phyloP scores from a whole-genome alignment of 495 filamentous ascomycete genomes.

The Aspergillus sclerotiicarbonarius region DNA sequence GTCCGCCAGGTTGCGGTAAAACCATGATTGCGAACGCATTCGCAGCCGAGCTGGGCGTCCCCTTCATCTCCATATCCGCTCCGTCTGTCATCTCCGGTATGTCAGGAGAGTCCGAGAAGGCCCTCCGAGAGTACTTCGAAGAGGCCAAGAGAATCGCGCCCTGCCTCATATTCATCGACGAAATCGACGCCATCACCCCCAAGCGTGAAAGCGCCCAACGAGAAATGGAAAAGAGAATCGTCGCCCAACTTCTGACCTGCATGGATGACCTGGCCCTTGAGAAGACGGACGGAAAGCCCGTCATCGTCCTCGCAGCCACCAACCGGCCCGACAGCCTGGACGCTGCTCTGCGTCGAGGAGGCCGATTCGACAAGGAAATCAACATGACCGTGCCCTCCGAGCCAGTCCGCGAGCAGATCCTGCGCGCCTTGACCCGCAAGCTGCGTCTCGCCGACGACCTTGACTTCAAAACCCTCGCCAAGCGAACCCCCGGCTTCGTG shows the following conservation, averaged over 20 bases:
- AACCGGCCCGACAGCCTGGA: constrained; percentile 91
- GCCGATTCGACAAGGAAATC: constrained; percentile 90
- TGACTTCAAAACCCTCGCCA: constrained; percentile 76
- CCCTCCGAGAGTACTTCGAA: constrained; percentile 84
- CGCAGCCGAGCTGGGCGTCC: constrained; percentile 78
- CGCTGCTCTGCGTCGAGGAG: constrained; percentile 79
- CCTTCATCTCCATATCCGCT: constrained; percentile 85
- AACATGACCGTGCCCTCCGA: constrained; percentile 94
- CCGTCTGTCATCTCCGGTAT: constrained; percentile 90
- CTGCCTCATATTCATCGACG: constrained; percentile 92
- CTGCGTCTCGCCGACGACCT: constrained; percentile 68
- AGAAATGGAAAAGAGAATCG: constrained; percentile 96
- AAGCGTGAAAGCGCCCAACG: constrained; percentile 93
- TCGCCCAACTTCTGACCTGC: constrained; percentile 87
- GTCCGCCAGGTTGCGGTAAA: constrained; percentile 93
- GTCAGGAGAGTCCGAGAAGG: constrained; percentile 96
- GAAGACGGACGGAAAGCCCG: constrained; percentile 80
- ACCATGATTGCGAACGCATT: constrained; percentile 91
- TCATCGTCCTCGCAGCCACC: constrained; percentile 90
- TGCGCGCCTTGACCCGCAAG: constrained; percentile 72
- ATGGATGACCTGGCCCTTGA: constrained; percentile 82
- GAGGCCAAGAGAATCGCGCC: constrained; percentile 86
- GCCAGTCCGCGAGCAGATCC: constrained; percentile 75
- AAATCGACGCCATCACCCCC: constrained; percentile 93
- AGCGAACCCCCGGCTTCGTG: constrained; percentile 89